Evolutionary conservation across 306 rosid genomes (phyloP), one percentile per base, ranked within the genome.

Genomic region (Macrotyloma uniflorum): DNA sequence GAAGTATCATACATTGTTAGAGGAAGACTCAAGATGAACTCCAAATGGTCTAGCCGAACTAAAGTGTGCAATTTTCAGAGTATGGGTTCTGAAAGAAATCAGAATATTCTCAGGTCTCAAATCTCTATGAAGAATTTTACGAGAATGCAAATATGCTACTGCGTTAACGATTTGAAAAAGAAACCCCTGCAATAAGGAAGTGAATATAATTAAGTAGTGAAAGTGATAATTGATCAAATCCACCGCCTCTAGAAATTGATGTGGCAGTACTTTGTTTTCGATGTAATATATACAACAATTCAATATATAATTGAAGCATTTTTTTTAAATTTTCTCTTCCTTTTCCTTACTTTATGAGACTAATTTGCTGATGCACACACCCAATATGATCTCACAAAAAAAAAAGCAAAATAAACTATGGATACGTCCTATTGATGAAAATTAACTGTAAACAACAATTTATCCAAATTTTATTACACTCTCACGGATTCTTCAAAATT

Each of bases 81-180:
- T 3, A 14, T 0, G 7, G 7, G 3, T 19, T 2, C 0, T 4
- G 32, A 42, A 11, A 18, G 23, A 7, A 42, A 58, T 3, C 19
- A 68, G 50, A 57, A 78, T 15, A 43, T 78, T 78, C 9, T 13
- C 3, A 28, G 82, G 69, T 8, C 23, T 68, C 76, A 78, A 50
- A 69, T 78, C 69, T 30, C 76, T 57, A 59, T 43, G 61, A 55
- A 78, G 23, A 57, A 78, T 28, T 55, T 68, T 57, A 4, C 12
- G 58, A 43, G 45, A 1, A 78, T 78, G 82, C 15, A 30, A 14
- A 42, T 68, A 43, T 28, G 46, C 75, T 20, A 78, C 16, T 26
- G 46, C 76, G 20, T 47, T 13, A 30, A 78, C 59, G n/a, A 61
- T 35, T 67, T 55, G 50, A 28, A 49, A 67, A 2, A 78, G 36